Evolutionary conservation across 768 basidiomycete genomes (phyloP), one percentile per base, ranked within the genome.

Genomic region (Mrakia hoshinonis): DNA sequence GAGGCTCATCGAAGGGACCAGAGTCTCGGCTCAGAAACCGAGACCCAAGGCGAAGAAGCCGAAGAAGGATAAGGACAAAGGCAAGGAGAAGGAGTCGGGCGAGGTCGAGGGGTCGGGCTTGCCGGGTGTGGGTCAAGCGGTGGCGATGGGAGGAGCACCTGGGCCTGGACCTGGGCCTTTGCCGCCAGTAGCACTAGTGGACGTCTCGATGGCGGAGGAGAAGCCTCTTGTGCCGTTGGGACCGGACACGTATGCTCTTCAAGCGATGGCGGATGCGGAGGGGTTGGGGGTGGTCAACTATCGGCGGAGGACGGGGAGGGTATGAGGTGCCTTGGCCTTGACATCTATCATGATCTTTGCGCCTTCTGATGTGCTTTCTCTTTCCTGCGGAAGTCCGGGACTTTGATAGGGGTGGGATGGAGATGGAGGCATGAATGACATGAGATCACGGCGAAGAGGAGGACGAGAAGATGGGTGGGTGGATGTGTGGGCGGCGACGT

Each of bases 231-330:
- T 58, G 6, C 29, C 22, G 5, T 20, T 61, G 36, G 58, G 58
- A 34, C 58, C 58, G 5, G 22, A 31, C 9, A 22, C 58, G 18
- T 31, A 31, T n/a, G 18, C 31, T 15, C 20, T 61, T 4, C 31
- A 36, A 18, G 58, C 58, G 31, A 29, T 22, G 58, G 58, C 58
- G 36, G 58, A 61, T n/a, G 58, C 58, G 0, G 58, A 61, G n/a
- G 58, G 58, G 18, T 38, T 61, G 18, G 58, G 58, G 12, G 58
- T 61, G 12, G 58, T 61, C 31, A 61, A 61, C 20, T 61, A 61
- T n/a, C 13, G 58, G 6, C 31, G 58, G 31, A 20, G 58, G 58
- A 38, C 31, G n/a, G 34, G 58, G 22, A 38, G 34, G 36, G 58
- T 22, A 34, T 61, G 58, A 61, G 36, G 2, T 12, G 34, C 0